Base-by-base conservation (phyloP, 2,329 filamentous ascomycete genomes). In the Fusarium miscanthi region DNA sequence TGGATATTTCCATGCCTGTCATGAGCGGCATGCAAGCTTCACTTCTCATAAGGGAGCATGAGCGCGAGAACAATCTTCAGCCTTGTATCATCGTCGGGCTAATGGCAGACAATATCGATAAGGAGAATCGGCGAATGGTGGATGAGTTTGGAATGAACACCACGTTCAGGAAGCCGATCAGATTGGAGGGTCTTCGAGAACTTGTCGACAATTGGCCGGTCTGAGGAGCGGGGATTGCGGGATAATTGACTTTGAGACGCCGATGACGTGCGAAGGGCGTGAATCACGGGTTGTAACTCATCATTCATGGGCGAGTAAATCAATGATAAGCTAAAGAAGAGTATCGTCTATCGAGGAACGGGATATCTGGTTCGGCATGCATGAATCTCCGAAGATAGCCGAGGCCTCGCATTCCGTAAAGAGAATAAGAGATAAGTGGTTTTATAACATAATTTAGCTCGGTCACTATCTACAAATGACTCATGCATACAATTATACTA, bases 1-100 rank as follows among this genome's bases (percentile, higher is more conserved):
- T 71, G 10, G 68, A 71, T 8, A 31, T 37, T 2, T 37, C 56
- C 3, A 71, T 71, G 68, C 62, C 62, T 5, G 13, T 71, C 2
- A 51, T 71, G 67, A 33, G 23, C 17, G 68, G 67, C 10, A 8
- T 63, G 35, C 6, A 45, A 3, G 62, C 68, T 4, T 19, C 67
- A 11, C 25, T 25, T 2, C 10, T 31, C 0, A 68, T 71, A 12
- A 57, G 68, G 23, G 9, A 49, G 4, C 23, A 68, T 11, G 68
- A 71, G 19, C 10, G 8, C 0, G 52, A 59, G 3, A 54, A 71
- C 4, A 17, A n/a, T 1, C n/a, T 71, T 1, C 16, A 12, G 16
- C 67, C 67, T 2, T 27, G 62, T 13, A 4, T 69, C 2, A 56
- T 69, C 5, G n/a, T 69, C 11, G 66, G 52, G 2, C 21, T 69